Evolutionary conservation across 1,284 basidiomycete genomes (phyloP), one percentile per base, ranked within the genome.

Genomic region (Cutaneotrichosporon sp.): DNA sequence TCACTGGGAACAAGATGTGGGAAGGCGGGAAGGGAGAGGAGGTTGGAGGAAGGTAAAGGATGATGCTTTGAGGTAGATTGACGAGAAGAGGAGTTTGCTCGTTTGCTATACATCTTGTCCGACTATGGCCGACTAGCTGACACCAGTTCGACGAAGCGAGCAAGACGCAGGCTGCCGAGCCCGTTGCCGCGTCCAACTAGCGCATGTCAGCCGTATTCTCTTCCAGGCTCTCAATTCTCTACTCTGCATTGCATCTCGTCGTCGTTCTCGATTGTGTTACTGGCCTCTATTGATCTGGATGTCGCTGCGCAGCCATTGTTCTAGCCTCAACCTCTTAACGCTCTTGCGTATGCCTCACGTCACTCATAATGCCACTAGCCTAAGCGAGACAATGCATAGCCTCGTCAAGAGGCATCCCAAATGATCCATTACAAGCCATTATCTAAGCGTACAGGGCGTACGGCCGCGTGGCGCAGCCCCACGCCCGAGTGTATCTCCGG

Each of bases 131-230:
- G 4, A 11, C 4, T 11, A 40, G 61, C 61, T 63, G 50, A 63
- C 56, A 14, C 50, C 61, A 63, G 61, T 49, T 47, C 46, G 60
- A 55, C 46, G 60, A 52, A 36, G 38, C 49, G 22, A 21, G 13
- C 38, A 56, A 36, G 26, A 13, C 34, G 16, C 46, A n/a, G 11
- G 30, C 50, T 49, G 56, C 56, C 21, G 56, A 40, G 22, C 34
- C 47, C 38, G 50, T 42, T 10, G 40, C 38, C 8, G 38, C 38
- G 18, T 38, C 51, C 51, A 51, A 60, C 50, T 60, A 53, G 38
- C 32, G 18, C n/a, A 2, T 31, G 34, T 36, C 34, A 5, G 11
- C 13, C 32, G 26, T 60, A 22, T 40, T 38, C 36, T 11, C 26
- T 49, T 49, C 11, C 42, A 42, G 42, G n/a, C 42, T 50, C 49